phyloP scores from a whole-genome alignment of 1,284 basidiomycete species.

The Irpex sp. region DNA sequence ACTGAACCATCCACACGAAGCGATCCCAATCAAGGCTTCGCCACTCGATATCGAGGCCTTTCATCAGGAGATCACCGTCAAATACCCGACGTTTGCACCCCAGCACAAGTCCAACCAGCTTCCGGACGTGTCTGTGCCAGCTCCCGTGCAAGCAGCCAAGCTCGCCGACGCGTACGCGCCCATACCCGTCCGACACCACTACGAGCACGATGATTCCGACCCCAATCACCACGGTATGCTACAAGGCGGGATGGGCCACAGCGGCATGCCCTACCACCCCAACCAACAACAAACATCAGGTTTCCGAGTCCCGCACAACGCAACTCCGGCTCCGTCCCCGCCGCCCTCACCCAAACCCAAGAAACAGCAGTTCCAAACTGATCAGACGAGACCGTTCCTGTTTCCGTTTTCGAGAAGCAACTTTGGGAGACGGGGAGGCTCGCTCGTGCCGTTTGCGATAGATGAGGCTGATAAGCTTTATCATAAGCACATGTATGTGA shows the following conservation, averaged over 20 bases:
- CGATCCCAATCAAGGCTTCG: constrained; percentile 72
- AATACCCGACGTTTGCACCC: constrained; percentile 89
- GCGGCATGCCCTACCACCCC: constrained; percentile 38
- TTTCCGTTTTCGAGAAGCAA: constrained; percentile 83
- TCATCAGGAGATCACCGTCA: constrained; percentile 84
- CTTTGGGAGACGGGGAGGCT: constrained; percentile 42
- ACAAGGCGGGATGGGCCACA: constrained; percentile 21
- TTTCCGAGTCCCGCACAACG: constrained; percentile 62
- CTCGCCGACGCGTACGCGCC: constrained; percentile 91
- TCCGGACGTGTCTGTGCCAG: constrained; percentile 22
- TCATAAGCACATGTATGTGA: constrained; percentile 87
- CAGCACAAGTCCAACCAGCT: constrained; percentile 33
- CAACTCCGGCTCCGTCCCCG: constrained; percentile 88
- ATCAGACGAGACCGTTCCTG: constrained; percentile 91
- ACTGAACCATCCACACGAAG: constrained; percentile 21
- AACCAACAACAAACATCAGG: constrained; percentile 38
- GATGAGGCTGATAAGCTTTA: constrained; percentile 95
- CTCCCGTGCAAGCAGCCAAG: constrained; percentile 48
- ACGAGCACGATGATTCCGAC: constrained; percentile 77
- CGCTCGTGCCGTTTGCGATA: constrained; percentile 88
- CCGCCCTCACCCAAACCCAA: constrained; percentile 90
- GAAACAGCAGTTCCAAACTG: constrained; percentile 98
- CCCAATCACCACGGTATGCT: constrained; percentile 36
- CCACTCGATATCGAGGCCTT: constrained; percentile 88
- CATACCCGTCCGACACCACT: constrained; percentile 89